Evolutionary conservation across 495 filamentous ascomycete genomes (phyloP), one percentile per base, ranked within the genome.

Genomic region (Lichenothelia convexa): DNA sequence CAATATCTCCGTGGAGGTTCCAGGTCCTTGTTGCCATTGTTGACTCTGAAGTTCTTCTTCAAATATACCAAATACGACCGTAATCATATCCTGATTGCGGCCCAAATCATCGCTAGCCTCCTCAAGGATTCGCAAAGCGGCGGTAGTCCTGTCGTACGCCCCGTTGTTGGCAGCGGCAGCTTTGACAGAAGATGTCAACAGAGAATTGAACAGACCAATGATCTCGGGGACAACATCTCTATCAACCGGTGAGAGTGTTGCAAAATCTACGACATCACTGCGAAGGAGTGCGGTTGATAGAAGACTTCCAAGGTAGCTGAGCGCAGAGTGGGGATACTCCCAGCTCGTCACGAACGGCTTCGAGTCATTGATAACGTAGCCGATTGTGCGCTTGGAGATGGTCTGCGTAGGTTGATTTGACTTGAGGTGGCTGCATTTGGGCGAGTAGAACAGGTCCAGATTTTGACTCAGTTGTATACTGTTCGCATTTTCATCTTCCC

Each of bases 401-500:
- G n/a, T 11, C 15, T 29, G 24, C 15, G 24, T 11, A n/a, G n/a
- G n/a, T 13, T 29, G 24, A 11, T 29, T 33, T 12, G 31, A 33
- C 9, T 12, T 18, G 9, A 18, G 9, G 17, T 15, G 1, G 31
- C 11, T 18, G 13, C 8, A 8, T 18, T 18, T 33, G n/a, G 9
- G 9, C 2, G 39, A 30, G 8, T 30, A 24, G 34, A 80, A 67
- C 19, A 83, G 53, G 30, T 64, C 56, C 23, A 77, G 49, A 46
- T 67, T 60, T 23, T 40, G 53, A 0, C 48, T 56, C 2, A 83
- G 57, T 30, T 58, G 49, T 40, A 83, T 68, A 8, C 56, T 66
- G 44, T 84, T 82, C 22, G 67, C 68, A 45, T 89, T 82, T 32
- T 92, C 83, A 44, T 93, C 83, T 49, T 93, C 85, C 26, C 73